These are phyloP conservation scores for Talaromyces sp. DNA, from an alignment of 2,329 filamentous ascomycete species.

Conservation along the genomic window DNA sequence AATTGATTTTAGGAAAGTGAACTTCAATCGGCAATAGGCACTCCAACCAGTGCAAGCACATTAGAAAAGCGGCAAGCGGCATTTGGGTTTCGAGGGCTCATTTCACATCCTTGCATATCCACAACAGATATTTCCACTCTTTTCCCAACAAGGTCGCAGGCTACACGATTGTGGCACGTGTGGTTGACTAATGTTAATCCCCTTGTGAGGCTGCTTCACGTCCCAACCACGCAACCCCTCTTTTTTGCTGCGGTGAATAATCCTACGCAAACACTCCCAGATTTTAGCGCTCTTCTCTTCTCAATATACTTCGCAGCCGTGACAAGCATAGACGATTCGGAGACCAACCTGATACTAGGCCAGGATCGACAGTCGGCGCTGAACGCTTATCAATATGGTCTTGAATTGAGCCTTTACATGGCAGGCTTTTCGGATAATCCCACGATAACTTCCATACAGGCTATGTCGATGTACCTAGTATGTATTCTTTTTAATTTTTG, in stretches of 20 bases:
- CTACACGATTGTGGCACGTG: constrained; percentile 28
- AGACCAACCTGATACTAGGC: constrained; percentile 21
- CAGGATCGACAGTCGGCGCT: constrained; percentile 19
- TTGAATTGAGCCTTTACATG: constrained; percentile 41
- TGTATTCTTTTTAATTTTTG: background rate
- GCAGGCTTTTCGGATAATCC: constrained; percentile 43
- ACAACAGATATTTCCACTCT: constrained; percentile 19
- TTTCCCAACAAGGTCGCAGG: constrained; percentile 24
- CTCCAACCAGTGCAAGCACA: background rate
- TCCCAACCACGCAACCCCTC: constrained; percentile 26
- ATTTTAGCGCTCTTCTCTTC: constrained; percentile 27
- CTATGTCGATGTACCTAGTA: constrained; percentile 40
- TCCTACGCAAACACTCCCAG: constrained; percentile 20
- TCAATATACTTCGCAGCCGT: constrained; percentile 26
- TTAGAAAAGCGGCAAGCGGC: constrained; percentile 15
- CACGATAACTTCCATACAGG: constrained; percentile 31
- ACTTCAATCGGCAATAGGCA: background rate
- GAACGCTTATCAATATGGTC: constrained; percentile 24
- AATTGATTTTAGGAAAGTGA: background rate
- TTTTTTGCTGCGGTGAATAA: constrained; percentile 30
- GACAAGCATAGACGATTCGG: constrained; percentile 21
- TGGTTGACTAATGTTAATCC: constrained; percentile 29
- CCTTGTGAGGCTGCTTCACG: constrained; percentile 29
- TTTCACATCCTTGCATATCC: constrained; percentile 21
- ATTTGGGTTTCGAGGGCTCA: constrained; percentile 24